Conservation (phyloP, 768 basidiomycete species). For the Pisolithus marmoratus region DNA sequence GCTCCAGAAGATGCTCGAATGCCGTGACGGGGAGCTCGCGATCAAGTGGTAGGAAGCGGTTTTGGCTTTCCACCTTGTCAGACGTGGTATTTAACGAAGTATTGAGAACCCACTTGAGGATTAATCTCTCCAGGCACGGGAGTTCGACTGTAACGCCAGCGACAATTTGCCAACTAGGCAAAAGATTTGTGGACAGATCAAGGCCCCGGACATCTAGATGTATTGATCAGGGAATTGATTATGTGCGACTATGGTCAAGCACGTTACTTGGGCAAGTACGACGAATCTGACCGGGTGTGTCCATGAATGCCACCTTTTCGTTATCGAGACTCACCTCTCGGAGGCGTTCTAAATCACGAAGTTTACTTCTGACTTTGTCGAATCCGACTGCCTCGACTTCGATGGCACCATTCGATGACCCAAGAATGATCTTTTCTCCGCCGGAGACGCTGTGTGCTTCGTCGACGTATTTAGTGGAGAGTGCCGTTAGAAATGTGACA, state of each 20-base stretch:
- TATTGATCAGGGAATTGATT: conserved; percentile 10
- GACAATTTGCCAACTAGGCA: conserved; percentile 67
- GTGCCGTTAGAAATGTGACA: conserved; percentile 65
- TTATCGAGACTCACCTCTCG: conserved; percentile 78
- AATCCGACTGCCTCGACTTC: conserved; percentile 82
- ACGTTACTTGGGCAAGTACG: conserved; percentile 64
- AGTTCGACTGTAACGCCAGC: conserved; percentile 60
- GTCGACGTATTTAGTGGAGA: conserved; percentile 77
- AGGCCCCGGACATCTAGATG: conserved; percentile 65
- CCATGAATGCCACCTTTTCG: conserved; percentile 52
- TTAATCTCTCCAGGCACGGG: conserved; percentile 54
- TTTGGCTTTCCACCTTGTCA: conserved; percentile 43
- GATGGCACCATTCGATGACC: conserved; percentile 79
- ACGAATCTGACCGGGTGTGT: conserved; percentile 44
- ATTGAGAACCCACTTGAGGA: conserved; percentile 66
- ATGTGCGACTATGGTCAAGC: conserved; percentile 10
- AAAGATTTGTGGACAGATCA: conserved; percentile 72
- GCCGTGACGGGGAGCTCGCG: conserved; percentile 31
- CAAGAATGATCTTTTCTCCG: conserved; percentile 63
- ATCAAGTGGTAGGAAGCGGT: conserved; percentile 49
- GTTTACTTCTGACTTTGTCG: conserved; percentile 68
- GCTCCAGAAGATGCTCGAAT: conserved; percentile 51
- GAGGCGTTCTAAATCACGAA: conserved; percentile 60
- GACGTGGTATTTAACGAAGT: conserved; percentile 10
- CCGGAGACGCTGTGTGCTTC: conserved; percentile 42